A percentile compares a stretch with the other conserved stretches of the same genome.
phyloP scores from a whole-genome alignment of 345 rosid genomes.

The Rhizophora apiculata region DNA sequence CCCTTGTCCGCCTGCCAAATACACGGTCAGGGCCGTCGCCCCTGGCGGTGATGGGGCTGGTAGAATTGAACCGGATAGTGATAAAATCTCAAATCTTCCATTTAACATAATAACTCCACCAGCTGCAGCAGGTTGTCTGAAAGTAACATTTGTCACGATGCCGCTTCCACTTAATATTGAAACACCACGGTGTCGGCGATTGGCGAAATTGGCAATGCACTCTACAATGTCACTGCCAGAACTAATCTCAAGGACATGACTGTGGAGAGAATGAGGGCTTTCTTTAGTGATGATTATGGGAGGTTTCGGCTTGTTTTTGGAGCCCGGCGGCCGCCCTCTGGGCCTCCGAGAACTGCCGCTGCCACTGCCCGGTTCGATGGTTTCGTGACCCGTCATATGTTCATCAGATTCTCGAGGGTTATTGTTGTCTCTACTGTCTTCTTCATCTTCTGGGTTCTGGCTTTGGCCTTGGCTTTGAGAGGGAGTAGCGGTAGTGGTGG shows the following conservation, averaged over 20 bases:
- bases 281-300: slow-evolving; percentile 79
- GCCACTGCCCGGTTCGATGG: slow-evolving; percentile 44
- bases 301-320: slow-evolving; percentile 75
- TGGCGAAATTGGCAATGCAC: slow-evolving; percentile 59
- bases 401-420: slow-evolving; percentile 26
- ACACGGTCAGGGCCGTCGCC: slow-evolving; percentile 67
- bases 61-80: slow-evolving; percentile 69
- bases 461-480: slow-evolving; percentile 16
- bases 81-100: slow-evolving; percentile 88
- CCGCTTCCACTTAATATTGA: slow-evolving; percentile 82
- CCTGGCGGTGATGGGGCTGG: slow-evolving; percentile 77
- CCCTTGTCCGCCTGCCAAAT: slow-evolving; percentile 82
- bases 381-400: slow-evolving; percentile 25
- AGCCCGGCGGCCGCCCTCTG: slow-evolving; percentile 83
- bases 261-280: slow-evolving; percentile 72
- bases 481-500: slow-evolving; percentile 25
- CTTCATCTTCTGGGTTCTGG: slow-evolving; percentile 43
- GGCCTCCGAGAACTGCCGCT: slow-evolving; percentile 62
- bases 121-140: slow-evolving; percentile 72
- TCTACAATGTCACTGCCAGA: slow-evolving; percentile 71
- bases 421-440: slow-evolving; percentile 40
- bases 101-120: slow-evolving; percentile 64
- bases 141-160: slow-evolving; percentile 63
- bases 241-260: slow-evolving; percentile 80
- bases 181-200: slow-evolving; percentile 69